Evolutionary conservation across 75 land plant genomes (phyloP), one percentile per base, ranked within the genome.

Genomic region (Pinus tabuliformis): DNA sequence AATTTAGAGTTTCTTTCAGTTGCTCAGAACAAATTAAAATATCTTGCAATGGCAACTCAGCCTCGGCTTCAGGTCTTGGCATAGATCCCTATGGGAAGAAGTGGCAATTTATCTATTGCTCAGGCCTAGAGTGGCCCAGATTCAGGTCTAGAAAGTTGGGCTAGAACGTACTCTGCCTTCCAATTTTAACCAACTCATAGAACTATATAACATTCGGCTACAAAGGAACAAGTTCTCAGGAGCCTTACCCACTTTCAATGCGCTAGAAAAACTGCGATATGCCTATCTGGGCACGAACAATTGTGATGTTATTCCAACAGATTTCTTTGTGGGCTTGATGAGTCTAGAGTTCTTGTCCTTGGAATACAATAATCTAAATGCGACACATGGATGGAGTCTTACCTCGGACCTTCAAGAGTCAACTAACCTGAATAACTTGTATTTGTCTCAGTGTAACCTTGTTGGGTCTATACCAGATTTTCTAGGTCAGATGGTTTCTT

Each of bases 1-100:
- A 26, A 26, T 26, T 26, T 26, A 26, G 26, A 95, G 97, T 96
- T 96, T 78, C 86, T 96, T 24, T 96, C 99, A 28, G 99, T 96
- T 59, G 99, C 99, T 58, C 99, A 96, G 79, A 96, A 96, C 81
- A 94, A 82, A 77, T 79, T 93, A 56, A 94, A 92, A 77, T 94
- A 97, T 36, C 93, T 96, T 65, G 81, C 88, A 39, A 96, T 96
- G 99, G 95, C 93, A 42, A 86, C 87, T 61, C 99, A 96, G 71
- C 99, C 97, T 76, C 86, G 97, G 21, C 83, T 96, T 52, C 97
- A 96, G 96, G 98, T 94, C 26, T 26, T 33, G 89, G 81, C 30
- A 71, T 36, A n/a, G 96, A 93, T 77, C 95, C 97, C 1, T 94
- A 95, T 76, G 95, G 95, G 12, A 28, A 72, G 6, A 57, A 14